A percentile compares a stretch with the other conserved stretches of the same genome.
Evolutionary conservation across 192 early-diverging fungal species (phyloP).

Genomic region (Backusella parvicylindrica): DNA sequence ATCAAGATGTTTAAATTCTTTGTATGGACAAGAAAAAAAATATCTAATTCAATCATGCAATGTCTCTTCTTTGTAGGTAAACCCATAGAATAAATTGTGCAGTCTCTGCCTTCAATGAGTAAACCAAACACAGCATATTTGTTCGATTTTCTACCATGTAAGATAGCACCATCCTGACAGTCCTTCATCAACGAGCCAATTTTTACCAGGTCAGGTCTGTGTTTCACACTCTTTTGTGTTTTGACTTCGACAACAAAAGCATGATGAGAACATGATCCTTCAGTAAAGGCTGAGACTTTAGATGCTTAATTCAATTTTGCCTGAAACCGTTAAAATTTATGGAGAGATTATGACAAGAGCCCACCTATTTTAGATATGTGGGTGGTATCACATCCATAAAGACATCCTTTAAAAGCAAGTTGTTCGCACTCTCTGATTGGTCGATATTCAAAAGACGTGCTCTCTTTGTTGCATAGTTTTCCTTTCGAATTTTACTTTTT

Average conservation of each 20-base stretch:
- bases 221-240: neutral
- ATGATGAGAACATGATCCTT: neutral
- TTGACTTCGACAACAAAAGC: neutral
- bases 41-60: neutral
- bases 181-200: neutral
- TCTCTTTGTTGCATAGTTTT: no score
- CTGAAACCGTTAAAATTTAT: no score
- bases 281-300: no score
- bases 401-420: no score
- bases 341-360: no score
- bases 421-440: no score
- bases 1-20: neutral
- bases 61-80: neutral
- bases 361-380: no score
- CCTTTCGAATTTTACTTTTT: no score
- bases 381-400: no score
- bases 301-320: no score
- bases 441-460: no score
- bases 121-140: neutral
- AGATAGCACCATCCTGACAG: neutral
- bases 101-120: neutral
- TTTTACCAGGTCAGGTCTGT: neutral
- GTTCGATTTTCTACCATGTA: neutral
- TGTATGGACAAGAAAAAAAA: neutral
- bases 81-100: neutral